Conservation (phyloP, 768 basidiomycete genomes). For the Trametes cubensis region DNA sequence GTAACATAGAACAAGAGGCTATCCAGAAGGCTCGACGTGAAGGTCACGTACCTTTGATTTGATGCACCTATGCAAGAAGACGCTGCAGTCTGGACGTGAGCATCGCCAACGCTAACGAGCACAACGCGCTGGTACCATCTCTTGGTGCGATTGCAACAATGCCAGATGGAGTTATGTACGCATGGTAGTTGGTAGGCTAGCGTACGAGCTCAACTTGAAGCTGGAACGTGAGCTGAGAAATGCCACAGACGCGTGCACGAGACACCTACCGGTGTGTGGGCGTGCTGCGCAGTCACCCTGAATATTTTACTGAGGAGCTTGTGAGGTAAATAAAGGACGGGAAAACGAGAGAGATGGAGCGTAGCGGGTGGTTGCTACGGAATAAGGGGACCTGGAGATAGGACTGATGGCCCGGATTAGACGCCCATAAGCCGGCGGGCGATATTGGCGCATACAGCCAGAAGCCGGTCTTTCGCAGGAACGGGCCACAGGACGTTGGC, state of each 20-base stretch:
- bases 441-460: too few relatives aligned
- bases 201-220: too few relatives aligned
- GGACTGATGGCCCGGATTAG: not conserved
- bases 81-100: not conserved
- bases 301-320: too few relatives aligned
- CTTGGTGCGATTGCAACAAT: not conserved
- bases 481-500: not conserved
- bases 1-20: not conserved
- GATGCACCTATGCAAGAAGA: too few relatives aligned
- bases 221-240: too few relatives aligned
- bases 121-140: not conserved
- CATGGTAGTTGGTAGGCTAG: too few relatives aligned
- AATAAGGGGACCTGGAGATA: not conserved
- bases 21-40: too few relatives aligned
- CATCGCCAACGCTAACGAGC: not conserved
- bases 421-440: not conserved
- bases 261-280: too few relatives aligned
- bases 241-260: too few relatives aligned
- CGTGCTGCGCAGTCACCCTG: too few relatives aligned
- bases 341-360: not conserved
- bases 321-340: not conserved
- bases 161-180: not conserved
- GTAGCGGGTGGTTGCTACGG: constrained; percentile 13
- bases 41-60: too few relatives aligned
- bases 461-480: too few relatives aligned